Evolutionary conservation across 129 eudicot genomes (phyloP).

Genomic region (sunflower (Helianthus annuus)): DNA sequence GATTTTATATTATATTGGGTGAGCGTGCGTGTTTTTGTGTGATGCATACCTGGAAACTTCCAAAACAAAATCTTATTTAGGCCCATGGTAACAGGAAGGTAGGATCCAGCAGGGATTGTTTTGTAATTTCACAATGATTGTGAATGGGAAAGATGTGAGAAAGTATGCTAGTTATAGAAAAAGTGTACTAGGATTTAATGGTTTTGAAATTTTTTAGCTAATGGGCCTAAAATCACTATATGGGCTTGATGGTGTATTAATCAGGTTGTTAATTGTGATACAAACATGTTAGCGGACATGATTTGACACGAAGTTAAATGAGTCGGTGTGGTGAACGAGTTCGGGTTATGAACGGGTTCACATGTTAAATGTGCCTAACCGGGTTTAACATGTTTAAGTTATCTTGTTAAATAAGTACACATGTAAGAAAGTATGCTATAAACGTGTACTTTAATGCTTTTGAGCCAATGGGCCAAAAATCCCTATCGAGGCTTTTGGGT

Average conservation of each 20-base stretch:
- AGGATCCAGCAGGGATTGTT: constrained; percentile 14
- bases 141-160: constrained; percentile 5
- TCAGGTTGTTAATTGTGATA: no score
- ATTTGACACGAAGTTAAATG: no score
- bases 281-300: no score
- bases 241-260: neutral
- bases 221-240: neutral
- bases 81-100: constrained; percentile 30
- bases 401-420: no score
- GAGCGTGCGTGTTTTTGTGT: constrained; percentile 25
- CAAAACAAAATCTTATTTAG: constrained; percentile 31
- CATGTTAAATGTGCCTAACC: no score
- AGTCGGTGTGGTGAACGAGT: no score
- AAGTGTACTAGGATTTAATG: neutral
- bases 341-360: no score
- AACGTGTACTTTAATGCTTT: neutral
- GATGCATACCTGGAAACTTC: constrained; percentile 33
- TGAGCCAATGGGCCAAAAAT: neutral
- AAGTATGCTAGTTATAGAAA: constrained; percentile 3
- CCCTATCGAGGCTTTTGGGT: neutral
- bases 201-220: neutral
- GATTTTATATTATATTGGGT: constrained; percentile 11
- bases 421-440: neutral
- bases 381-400: no score
- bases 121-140: constrained; percentile 22